These are phyloP conservation scores for Cryptosporidium xiaoi DNA, from an alignment of 169 alveolate species.

Conservation along the genomic window DNA sequence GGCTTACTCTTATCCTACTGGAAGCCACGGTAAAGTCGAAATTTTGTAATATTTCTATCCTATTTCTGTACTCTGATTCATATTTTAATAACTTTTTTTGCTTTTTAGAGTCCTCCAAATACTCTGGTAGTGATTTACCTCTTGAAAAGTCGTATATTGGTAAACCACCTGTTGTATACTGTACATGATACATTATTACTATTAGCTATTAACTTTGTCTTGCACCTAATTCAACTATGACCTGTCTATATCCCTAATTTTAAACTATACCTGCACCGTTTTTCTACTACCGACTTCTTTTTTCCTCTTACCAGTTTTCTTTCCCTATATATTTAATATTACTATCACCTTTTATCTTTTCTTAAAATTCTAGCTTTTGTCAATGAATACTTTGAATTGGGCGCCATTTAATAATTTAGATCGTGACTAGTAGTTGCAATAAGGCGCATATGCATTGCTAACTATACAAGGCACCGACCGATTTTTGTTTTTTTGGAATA, in stretches of 20 bases:
- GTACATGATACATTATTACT: constrained; percentile 48
- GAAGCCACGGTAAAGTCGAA: constrained; percentile 88
- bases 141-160: constrained; percentile 87
- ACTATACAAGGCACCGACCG: too few relatives aligned
- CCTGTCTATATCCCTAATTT: too few relatives aligned
- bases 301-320: neutral
- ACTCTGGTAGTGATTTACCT: constrained; percentile 88
- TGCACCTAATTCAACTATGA: too few relatives aligned
- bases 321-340: neutral
- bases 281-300: neutral
- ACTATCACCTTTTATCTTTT: neutral
- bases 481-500: too few relatives aligned
- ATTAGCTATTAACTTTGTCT: too few relatives aligned
- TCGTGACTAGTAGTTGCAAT: too few relatives aligned
- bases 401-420: too few relatives aligned
- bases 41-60: constrained; percentile 88
- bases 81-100: constrained; percentile 84
- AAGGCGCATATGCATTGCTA: too few relatives aligned
- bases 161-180: constrained; percentile 49
- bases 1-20: constrained; percentile 84
- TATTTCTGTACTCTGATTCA: constrained; percentile 83
- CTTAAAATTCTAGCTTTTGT: neutral
- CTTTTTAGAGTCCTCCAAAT: constrained; percentile 87
- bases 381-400: too few relatives aligned
- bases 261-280: too few relatives aligned